Evolutionary conservation across 139 green algal species (phyloP).

Genomic region (Auxenochlorella pyrenoidosa): DNA sequence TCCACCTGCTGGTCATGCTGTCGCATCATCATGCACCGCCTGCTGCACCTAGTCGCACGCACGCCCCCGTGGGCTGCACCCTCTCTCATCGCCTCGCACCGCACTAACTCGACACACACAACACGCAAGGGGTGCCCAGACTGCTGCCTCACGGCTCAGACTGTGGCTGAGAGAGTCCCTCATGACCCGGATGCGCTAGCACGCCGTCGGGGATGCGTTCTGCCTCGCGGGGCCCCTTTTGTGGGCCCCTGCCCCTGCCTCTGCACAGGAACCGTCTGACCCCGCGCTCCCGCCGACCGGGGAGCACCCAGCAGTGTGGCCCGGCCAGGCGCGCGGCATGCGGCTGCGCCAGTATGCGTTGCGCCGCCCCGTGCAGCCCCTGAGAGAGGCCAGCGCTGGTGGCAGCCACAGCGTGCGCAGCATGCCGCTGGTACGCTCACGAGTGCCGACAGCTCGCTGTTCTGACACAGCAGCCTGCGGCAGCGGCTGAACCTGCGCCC

Average conservation of each 20-base stretch:
- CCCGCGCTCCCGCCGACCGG: background rate
- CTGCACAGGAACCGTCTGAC: constrained; percentile 10
- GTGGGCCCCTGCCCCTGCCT: constrained; percentile 12
- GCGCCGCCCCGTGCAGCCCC: no score
- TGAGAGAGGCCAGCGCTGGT: background rate
- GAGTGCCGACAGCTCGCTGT: background rate
- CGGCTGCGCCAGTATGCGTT: background rate
- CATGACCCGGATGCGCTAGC: constrained; percentile 31
- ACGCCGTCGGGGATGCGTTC: constrained; percentile 32
- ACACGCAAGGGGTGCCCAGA: constrained; percentile 34
- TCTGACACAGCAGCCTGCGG: background rate
- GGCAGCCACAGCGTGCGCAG: background rate
- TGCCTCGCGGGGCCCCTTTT: background rate
- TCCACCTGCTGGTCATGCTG: background rate
- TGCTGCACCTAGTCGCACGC: background rate
- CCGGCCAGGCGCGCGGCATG: background rate
- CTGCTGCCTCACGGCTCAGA: background rate
- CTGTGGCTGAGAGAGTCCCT: constrained; percentile 39
- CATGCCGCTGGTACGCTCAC: background rate
- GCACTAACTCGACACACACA: constrained; percentile 10
- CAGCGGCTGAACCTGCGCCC: background rate
- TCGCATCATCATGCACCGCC: no score
- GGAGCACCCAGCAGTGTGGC: background rate
- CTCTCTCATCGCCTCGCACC: background rate
- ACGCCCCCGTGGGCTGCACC: background rate